Conservation (phyloP, 768 basidiomycete species). For the Panus rudis region DNA sequence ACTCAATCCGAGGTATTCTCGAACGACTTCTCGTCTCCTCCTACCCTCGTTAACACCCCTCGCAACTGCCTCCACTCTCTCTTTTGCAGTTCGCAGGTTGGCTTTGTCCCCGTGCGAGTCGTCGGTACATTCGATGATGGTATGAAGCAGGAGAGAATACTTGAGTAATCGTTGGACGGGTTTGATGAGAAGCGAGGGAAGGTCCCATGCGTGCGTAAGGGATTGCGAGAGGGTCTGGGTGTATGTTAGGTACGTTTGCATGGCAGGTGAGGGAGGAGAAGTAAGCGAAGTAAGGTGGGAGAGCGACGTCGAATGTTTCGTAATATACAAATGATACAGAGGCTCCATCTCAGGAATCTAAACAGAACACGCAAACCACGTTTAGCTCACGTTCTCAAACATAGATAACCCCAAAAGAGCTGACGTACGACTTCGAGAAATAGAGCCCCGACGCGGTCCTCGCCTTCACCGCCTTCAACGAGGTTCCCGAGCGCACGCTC, state of each 20-base stretch:
- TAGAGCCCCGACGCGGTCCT: slow-evolving; percentile 62
- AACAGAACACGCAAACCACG: neutral
- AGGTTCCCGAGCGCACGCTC: slow-evolving; percentile 60
- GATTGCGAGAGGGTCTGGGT: slow-evolving; percentile 61
- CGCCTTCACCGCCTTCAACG: slow-evolving; percentile 57
- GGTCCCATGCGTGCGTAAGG: slow-evolving; percentile 86
- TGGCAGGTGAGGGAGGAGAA: slow-evolving; percentile 46
- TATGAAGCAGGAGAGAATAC: slow-evolving; percentile 78
- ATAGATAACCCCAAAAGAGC: no score
- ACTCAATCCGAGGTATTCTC: slow-evolving; percentile 60
- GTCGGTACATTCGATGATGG: slow-evolving; percentile 71
- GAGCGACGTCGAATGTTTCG: slow-evolving; percentile 68
- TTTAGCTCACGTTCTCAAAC: neutral
- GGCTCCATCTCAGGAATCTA: slow-evolving; percentile 67
- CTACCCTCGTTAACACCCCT: slow-evolving; percentile 74
- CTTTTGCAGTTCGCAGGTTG: slow-evolving; percentile 44
- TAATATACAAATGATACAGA: slow-evolving; percentile 76
- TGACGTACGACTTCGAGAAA: slow-evolving; percentile 64
- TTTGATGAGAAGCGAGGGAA: slow-evolving; percentile 91
- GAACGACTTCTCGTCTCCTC: slow-evolving; percentile 71
- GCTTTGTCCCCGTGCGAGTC: slow-evolving; percentile 61
- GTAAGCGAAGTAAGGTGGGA: slow-evolving; percentile 52
- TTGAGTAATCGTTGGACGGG: slow-evolving; percentile 95
- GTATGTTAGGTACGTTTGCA: slow-evolving; percentile 59
- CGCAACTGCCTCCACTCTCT: slow-evolving; percentile 65